These are phyloP conservation scores for Stereocaulon alpinum DNA, from an alignment of 495 filamentous ascomycete species.

Conservation along the genomic window DNA sequence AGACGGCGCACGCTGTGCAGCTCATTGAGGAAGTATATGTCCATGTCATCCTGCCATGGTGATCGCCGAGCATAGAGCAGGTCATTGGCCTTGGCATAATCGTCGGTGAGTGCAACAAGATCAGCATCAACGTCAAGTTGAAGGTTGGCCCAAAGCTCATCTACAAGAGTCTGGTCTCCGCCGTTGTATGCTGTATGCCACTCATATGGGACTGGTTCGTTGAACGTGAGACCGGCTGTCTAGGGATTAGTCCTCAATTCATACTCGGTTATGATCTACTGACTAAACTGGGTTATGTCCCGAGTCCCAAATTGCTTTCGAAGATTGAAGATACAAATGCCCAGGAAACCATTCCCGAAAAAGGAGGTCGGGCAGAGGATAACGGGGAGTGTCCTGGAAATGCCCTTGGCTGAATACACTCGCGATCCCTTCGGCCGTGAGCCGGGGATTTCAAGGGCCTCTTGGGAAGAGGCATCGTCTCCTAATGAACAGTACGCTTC, in stretches of 20 bases:
- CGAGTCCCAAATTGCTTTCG: background rate
- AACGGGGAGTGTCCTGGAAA: background rate
- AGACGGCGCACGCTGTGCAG: background rate
- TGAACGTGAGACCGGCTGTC: background rate
- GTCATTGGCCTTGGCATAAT: background rate
- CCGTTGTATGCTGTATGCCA: background rate
- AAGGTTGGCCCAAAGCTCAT: background rate
- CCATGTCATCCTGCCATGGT: background rate
- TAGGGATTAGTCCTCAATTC: background rate
- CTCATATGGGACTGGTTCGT: conserved; percentile 1
- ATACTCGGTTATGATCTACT: background rate
- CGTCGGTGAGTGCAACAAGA: background rate
- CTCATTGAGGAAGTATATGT: background rate
- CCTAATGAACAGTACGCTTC: background rate
- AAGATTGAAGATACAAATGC: background rate
- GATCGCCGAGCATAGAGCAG: background rate
- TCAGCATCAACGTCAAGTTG: background rate
- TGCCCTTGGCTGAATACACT: background rate
- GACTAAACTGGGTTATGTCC: background rate
- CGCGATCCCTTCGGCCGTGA: background rate
- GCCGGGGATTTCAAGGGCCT: background rate
- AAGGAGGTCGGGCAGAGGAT: background rate
- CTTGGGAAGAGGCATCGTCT: background rate
- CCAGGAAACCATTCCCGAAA: background rate
- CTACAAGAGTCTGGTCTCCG: background rate